Evolutionary conservation across 495 filamentous ascomycete species (phyloP).

Genomic region (Aspergillus mulundensis): DNA sequence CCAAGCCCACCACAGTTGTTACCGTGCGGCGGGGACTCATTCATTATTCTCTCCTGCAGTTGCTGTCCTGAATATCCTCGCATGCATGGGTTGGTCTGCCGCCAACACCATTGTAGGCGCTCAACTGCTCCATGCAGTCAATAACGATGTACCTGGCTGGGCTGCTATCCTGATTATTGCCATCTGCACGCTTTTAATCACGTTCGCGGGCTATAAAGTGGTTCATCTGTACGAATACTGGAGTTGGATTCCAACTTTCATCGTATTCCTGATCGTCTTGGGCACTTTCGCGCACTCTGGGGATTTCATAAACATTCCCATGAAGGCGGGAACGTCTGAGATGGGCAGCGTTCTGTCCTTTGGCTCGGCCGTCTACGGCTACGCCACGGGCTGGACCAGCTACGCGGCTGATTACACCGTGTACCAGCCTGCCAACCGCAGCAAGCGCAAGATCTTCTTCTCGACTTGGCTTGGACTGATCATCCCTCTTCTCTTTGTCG

Average conservation of each 20-base stretch:
- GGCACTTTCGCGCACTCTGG: slow-evolving; percentile 72
- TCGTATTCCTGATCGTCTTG: slow-evolving; percentile 74
- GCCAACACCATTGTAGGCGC: slow-evolving; percentile 81
- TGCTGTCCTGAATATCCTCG: slow-evolving; percentile 70
- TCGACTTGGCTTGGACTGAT: slow-evolving; percentile 69
- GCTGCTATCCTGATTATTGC: slow-evolving; percentile 78
- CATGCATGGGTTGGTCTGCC: slow-evolving; percentile 73
- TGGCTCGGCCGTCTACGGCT: slow-evolving; percentile 69
- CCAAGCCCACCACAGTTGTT: background rate
- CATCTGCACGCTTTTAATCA: slow-evolving; percentile 64
- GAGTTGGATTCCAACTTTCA: slow-evolving; percentile 72
- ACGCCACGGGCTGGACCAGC: slow-evolving; percentile 75
- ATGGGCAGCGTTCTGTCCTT: slow-evolving; percentile 66
- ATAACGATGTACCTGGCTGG: slow-evolving; percentile 62
- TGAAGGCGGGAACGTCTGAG: slow-evolving; percentile 57
- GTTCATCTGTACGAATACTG: slow-evolving; percentile 79
- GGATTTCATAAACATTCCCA: slow-evolving; percentile 65
- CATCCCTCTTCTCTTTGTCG: slow-evolving; percentile 68
- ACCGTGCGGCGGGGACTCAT: background rate
- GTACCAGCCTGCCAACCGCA: slow-evolving; percentile 64
- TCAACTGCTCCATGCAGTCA: slow-evolving; percentile 75
- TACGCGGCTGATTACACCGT: slow-evolving; percentile 83
- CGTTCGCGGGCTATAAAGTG: slow-evolving; percentile 72
- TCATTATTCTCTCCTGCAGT: slow-evolving; percentile 36
- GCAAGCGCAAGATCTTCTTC: slow-evolving; percentile 59